Conservation (phyloP, 495 filamentous ascomycete species). For the Neurospora sp. region DNA sequence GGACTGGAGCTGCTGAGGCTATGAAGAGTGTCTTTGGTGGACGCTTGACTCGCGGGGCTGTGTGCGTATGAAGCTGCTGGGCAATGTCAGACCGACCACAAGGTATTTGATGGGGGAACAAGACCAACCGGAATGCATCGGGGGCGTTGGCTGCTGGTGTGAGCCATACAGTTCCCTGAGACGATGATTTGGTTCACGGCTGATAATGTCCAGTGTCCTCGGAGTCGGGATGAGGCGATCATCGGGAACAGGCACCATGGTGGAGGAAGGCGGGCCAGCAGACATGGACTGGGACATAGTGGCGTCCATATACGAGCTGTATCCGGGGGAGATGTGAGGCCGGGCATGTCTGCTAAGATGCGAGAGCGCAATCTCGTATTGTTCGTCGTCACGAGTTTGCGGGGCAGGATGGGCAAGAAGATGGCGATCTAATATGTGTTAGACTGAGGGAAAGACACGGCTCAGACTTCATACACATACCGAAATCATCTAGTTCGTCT, state of each 20-base stretch:
- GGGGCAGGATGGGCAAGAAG: slow-evolving; percentile 7
- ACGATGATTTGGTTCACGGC: background rate
- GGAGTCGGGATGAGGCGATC: background rate
- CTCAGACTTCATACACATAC: slow-evolving; percentile 10
- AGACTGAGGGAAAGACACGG: background rate
- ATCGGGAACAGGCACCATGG: too few species aligned
- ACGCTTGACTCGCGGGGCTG: background rate
- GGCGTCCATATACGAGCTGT: background rate
- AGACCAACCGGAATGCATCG: background rate
- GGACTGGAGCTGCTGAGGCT: slow-evolving; percentile 10
- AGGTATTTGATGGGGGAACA: background rate
- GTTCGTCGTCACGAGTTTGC: background rate
- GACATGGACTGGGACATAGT: background rate
- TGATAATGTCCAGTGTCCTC: background rate
- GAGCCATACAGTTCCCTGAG: background rate
- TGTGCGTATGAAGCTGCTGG: background rate
- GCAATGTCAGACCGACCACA: background rate
- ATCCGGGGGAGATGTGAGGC: background rate
- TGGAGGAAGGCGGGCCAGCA: background rate
- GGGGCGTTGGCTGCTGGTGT: background rate
- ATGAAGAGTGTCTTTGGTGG: background rate
- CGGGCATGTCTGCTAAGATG: slow-evolving; percentile 4
- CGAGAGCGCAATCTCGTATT: background rate
- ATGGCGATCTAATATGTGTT: slow-evolving; percentile 9
- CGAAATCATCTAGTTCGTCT: slow-evolving; percentile 24